phyloP scores from a whole-genome alignment of 306 rosid genomes.

The Echinosophora koreensis region DNA sequence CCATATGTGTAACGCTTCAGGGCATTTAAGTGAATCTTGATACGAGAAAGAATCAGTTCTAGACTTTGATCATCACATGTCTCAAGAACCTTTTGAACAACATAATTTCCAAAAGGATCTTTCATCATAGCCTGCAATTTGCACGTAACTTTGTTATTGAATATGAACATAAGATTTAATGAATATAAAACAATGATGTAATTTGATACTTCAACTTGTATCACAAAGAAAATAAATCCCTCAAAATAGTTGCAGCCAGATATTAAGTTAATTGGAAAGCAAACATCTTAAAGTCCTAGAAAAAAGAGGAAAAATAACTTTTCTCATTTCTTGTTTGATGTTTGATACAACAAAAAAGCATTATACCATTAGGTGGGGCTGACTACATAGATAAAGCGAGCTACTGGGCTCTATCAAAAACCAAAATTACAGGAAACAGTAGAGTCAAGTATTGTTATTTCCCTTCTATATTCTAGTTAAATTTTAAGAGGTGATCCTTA shows the following conservation, averaged over 20 bases:
- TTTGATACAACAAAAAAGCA: no score
- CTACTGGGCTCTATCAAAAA: no score
- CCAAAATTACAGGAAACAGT: no score
- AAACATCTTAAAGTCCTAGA: no score
- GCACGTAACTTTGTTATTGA: constrained; percentile 41
- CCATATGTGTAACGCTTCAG: constrained; percentile 92
- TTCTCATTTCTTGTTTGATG: not conserved
- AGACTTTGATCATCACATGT: constrained; percentile 91
- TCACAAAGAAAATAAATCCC: not conserved
- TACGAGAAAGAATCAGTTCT: constrained; percentile 87
- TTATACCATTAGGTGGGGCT: no score
- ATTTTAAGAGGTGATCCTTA: no score
- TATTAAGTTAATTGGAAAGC: not conserved
- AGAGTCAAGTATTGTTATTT: no score
- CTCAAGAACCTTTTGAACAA: constrained; percentile 96
- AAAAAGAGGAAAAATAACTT: not conserved
- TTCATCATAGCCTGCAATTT: constrained; percentile 93
- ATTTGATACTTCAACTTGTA: constrained; percentile 26
- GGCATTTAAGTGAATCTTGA: constrained; percentile 90
- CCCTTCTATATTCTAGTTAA: no score
- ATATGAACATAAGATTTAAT: not conserved
- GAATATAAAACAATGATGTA: constrained; percentile 28
- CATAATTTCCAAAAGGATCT: constrained; percentile 96
- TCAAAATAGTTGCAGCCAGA: not conserved
- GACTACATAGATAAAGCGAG: no score